These are phyloP conservation scores for Lipomyces orientalis DNA, from an alignment of 805 yeast genomes.

Conservation along the genomic window DNA sequence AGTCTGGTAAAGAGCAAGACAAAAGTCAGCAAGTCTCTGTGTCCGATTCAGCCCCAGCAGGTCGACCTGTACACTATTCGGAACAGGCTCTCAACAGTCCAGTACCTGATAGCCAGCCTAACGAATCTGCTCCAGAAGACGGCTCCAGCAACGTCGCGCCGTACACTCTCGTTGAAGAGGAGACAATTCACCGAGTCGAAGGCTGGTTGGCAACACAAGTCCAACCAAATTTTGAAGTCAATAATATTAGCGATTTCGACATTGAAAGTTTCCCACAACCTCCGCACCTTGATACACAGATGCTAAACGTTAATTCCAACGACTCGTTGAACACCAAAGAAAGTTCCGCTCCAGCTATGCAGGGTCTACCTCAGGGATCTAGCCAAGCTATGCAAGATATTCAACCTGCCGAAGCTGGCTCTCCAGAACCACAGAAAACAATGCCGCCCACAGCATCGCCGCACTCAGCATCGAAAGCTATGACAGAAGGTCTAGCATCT, in stretches of 20 bases:
- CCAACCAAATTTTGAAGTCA: neutral
- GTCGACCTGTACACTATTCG: neutral
- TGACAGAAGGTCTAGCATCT: conserved; percentile 30
- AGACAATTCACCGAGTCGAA: conserved; percentile 7
- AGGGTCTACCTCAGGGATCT: neutral
- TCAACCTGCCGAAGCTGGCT: conserved; percentile 9
- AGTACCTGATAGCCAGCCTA: neutral
- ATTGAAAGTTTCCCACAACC: conserved; percentile 2
- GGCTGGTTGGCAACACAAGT: conserved; percentile 10
- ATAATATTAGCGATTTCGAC: neutral
- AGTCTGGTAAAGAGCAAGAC: neutral
- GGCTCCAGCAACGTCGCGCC: neutral
- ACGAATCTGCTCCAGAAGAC: neutral
- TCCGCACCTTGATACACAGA: neutral
- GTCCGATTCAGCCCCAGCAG: neutral
- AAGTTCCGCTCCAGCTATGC: neutral
- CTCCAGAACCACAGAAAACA: conserved; percentile 9
- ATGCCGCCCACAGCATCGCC: neutral
- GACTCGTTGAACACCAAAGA: neutral
- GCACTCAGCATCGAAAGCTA: conserved; percentile 21
- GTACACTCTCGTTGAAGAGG: conserved; percentile 7
- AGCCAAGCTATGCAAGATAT: neutral
- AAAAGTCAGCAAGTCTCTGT: neutral
- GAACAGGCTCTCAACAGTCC: neutral
- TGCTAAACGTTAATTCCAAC: neutral